A percentile compares a stretch with the other conserved stretches of the same genome.
Evolutionary conservation across 345 rosid genomes (phyloP).

Genomic region (Hibiscus tridactylites): DNA sequence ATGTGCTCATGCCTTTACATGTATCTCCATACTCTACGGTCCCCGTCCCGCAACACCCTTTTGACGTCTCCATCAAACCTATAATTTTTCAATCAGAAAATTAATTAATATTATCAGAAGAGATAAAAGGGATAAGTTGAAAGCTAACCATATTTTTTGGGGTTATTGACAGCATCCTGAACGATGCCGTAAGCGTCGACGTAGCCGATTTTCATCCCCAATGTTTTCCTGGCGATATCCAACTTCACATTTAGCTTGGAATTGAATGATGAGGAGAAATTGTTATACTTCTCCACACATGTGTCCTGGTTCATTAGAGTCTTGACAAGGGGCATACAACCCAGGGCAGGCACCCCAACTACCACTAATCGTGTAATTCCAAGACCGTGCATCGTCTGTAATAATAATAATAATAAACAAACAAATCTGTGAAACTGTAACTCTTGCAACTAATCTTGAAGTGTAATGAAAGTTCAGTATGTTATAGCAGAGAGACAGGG

Average conservation of each 20-base stretch:
- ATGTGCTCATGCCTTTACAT: conserved; percentile 54
- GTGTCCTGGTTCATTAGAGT: conserved; percentile 34
- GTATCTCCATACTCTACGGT: conserved; percentile 56
- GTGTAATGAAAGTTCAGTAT: background rate
- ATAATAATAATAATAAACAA: background rate
- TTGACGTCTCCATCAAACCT: conserved; percentile 48
- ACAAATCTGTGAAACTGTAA: too few species aligned
- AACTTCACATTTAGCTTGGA: conserved; percentile 39
- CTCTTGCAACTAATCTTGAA: background rate
- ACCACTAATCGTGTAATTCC: conserved; percentile 60
- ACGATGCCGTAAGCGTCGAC: conserved; percentile 45
- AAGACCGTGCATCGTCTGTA: conserved; percentile 47
- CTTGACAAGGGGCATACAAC: conserved; percentile 77
- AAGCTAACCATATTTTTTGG: conserved; percentile 44
- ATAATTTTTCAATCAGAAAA: background rate
- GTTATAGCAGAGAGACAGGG: background rate
- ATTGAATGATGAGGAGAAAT: conserved; percentile 41
- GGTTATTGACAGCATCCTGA: conserved; percentile 36
- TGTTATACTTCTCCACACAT: conserved; percentile 49
- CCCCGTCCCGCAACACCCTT: conserved; percentile 85
- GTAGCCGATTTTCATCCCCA: conserved; percentile 43
- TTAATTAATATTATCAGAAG: too few species aligned
- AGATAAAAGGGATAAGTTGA: background rate
- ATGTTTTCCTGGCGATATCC: conserved; percentile 13
- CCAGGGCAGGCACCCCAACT: conserved; percentile 85